These are phyloP conservation scores for Holtermanniella nyarrowii DNA, from an alignment of 768 basidiomycete genomes.

Conservation along the genomic window DNA sequence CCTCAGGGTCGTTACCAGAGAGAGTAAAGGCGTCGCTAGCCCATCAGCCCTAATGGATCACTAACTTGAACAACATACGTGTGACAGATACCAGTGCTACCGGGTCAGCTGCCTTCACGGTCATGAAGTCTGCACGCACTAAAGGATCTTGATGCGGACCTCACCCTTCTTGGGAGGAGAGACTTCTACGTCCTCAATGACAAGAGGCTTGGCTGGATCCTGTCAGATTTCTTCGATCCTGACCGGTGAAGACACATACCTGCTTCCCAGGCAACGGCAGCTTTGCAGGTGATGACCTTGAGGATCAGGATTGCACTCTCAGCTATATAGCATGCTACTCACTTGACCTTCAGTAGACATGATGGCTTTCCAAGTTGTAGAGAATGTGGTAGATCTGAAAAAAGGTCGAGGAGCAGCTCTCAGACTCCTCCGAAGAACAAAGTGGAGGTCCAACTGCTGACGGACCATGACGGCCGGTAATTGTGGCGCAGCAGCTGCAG, in stretches of 20 bases:
- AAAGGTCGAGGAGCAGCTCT: no score
- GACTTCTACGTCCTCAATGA: constrained; percentile 86
- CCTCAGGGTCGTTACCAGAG: constrained; percentile 92
- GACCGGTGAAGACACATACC: constrained; percentile 45
- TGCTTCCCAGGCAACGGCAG: constrained; percentile 91
- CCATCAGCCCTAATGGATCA: neutral
- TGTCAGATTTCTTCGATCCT: neutral
- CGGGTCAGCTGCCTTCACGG: constrained; percentile 2
- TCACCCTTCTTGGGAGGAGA: constrained; percentile 81
- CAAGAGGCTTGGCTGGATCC: constrained; percentile 45
- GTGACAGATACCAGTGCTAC: constrained; percentile 84
- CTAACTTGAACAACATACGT: constrained; percentile 45
- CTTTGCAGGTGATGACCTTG: constrained; percentile 67
- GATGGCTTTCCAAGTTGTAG: no score
- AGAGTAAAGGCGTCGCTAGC: constrained; percentile 79
- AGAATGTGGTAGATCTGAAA: no score
- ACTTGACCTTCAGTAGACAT: constrained; percentile 72
- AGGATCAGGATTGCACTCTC: neutral
- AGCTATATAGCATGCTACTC: constrained; percentile 3
- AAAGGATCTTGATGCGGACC: constrained; percentile 83
- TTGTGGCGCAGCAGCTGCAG: no score
- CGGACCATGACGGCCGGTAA: no score
- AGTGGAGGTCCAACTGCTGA: no score
- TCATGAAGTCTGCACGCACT: constrained; percentile 41
- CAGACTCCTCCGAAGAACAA: no score